Percentiles rank a stretch among this genome's conserved stretches.
Evolutionary conservation across 163 green algal species (phyloP).

Genomic region (Dunaliella salina): DNA sequence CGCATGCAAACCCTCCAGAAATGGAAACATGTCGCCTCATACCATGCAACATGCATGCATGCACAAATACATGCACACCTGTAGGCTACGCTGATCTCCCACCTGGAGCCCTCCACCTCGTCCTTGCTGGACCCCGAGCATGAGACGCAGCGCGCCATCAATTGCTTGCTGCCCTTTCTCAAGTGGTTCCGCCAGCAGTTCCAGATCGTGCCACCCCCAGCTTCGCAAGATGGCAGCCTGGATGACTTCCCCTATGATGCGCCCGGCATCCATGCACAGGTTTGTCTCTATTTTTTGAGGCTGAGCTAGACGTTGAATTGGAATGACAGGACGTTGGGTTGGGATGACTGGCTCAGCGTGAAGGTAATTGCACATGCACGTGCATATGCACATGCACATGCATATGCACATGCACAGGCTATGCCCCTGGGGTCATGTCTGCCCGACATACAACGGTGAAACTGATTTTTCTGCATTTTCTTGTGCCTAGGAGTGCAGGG

Average conservation of each 20-base stretch:
- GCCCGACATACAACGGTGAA: no score
- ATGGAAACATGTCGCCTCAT: no score
- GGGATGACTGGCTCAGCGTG: no score
- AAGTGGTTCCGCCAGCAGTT: constrained; percentile 20
- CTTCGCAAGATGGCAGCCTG: not conserved
- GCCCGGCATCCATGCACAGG: not conserved
- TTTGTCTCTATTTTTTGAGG: not conserved
- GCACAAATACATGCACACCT: no score
- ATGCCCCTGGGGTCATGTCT: no score
- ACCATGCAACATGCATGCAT: no score
- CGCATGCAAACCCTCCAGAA: no score
- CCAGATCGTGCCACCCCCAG: not conserved
- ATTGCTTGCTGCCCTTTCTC: constrained; percentile 27
- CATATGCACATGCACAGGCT: not conserved
- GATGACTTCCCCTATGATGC: not conserved
- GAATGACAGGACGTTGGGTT: no score
- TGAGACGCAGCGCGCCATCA: constrained; percentile 25
- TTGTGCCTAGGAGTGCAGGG: no score
- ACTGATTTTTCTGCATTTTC: no score
- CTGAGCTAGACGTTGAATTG: no score
- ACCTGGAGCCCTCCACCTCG: not conserved
- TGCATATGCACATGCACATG: not conserved
- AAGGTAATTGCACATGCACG: no score
- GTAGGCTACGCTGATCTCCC: constrained; percentile 22
- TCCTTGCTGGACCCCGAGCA: constrained; percentile 2